phyloP scores from a whole-genome alignment of 202 grass and related monocot species.

The Cymbopogon flexuosus region DNA sequence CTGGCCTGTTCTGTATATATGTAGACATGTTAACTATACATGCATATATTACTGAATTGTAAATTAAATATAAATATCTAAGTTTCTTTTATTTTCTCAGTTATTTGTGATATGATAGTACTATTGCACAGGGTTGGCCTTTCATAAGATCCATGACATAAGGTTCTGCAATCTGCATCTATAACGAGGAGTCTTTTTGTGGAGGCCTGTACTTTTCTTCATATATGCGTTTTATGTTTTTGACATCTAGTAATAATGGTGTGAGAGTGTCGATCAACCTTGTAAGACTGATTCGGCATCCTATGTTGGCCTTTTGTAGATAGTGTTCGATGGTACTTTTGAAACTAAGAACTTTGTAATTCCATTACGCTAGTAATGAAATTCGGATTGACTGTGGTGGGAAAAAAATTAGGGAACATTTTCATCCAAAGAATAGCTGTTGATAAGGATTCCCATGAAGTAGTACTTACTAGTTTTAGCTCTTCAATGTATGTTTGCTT shows the following conservation, averaged over 20 bases:
- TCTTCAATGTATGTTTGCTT: neutral
- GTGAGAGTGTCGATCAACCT: too few species aligned
- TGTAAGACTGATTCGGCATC: too few species aligned
- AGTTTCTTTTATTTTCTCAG: neutral
- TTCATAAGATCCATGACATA: neutral
- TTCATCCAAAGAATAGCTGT: neutral
- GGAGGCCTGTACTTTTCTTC: neutral
- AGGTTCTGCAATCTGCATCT: neutral
- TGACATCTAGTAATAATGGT: neutral
- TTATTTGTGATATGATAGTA: neutral
- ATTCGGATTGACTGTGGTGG: too few species aligned
- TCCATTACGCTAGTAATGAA: too few species aligned
- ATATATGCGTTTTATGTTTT: neutral
- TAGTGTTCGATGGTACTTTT: too few species aligned
- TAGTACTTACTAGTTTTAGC: neutral
- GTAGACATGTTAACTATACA: conserved; percentile 12
- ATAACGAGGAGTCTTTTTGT: neutral
- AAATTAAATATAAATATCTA: neutral
- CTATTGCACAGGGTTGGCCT: neutral
- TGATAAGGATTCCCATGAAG: neutral
- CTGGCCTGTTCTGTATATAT: conserved; percentile 13
- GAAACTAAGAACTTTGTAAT: too few species aligned
- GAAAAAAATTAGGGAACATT: neutral
- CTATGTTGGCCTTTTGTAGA: too few species aligned
- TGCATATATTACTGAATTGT: neutral